These are phyloP conservation scores for Saussurea involucrata DNA, from an alignment of 129 eudicot species.

Conservation along the genomic window DNA sequence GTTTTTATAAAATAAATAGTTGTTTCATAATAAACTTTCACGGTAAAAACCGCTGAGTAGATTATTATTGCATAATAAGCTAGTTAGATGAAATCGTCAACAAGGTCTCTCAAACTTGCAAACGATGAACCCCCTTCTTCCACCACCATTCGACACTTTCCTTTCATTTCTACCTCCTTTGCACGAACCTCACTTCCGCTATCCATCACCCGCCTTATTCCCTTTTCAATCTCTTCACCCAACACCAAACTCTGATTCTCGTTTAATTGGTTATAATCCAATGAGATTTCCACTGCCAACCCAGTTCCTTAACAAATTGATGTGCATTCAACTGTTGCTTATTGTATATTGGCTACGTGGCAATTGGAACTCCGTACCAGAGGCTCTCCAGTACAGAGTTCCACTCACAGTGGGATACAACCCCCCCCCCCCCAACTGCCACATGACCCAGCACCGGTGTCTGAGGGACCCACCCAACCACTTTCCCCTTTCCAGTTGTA, in stretches of 20 bases:
- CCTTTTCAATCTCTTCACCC: slow-evolving; percentile 25
- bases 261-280: slow-evolving; percentile 17
- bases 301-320: slow-evolving; percentile 37
- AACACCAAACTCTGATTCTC: slow-evolving; percentile 8
- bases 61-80: no score
- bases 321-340: slow-evolving; percentile 37
- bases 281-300: slow-evolving; percentile 28
- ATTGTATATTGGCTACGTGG: slow-evolving; percentile 35
- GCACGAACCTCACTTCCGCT: neutral
- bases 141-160: slow-evolving; percentile 10
- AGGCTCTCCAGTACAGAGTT: slow-evolving; percentile 38
- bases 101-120: neutral
- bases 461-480: slow-evolving; percentile 47
- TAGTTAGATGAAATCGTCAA: neutral
- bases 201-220: slow-evolving; percentile 28
- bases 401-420: slow-evolving; percentile 49
- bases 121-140: slow-evolving; percentile 32
- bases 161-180: slow-evolving; percentile 16
- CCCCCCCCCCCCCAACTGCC: slow-evolving; percentile 39
- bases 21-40: no score
- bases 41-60: no score
- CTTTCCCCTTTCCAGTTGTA: slow-evolving; percentile 27
- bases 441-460: slow-evolving; percentile 16
- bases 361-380: slow-evolving; percentile 37
- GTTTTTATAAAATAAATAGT: no score